These are phyloP conservation scores for Chenopodium formosanum DNA, from an alignment of 148 eudicot species.

Conservation along the genomic window DNA sequence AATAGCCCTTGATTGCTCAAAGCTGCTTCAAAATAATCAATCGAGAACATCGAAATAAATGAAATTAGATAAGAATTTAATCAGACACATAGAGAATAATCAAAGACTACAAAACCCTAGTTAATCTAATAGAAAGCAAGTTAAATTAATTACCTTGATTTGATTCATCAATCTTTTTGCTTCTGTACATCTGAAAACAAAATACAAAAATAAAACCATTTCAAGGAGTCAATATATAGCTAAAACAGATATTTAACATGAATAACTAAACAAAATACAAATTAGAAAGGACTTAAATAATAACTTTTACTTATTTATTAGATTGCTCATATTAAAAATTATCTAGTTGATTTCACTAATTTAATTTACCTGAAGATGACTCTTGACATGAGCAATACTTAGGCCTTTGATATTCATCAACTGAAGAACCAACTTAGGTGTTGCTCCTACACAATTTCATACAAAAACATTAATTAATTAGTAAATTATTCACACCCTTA, in stretches of 20 bases:
- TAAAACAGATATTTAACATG: not conserved
- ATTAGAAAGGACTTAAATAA: not conserved
- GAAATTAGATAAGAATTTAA: not conserved
- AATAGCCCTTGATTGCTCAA: conserved; percentile 50
- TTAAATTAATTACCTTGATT: conserved; percentile 52
- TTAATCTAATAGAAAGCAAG: not conserved
- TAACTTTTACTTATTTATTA: not conserved
- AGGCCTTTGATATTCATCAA: conserved; percentile 92
- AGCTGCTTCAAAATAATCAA: conserved; percentile 14
- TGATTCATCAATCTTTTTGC: conserved; percentile 83
- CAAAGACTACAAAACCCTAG: conserved; percentile 25
- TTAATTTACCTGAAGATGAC: conserved; percentile 80
- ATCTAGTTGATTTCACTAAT: conserved; percentile 5
- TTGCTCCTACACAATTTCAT: conserved; percentile 60
- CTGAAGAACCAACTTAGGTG: conserved; percentile 89
- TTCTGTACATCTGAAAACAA: conserved; percentile 64
- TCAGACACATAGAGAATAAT: not conserved
- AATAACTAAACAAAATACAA: not conserved
- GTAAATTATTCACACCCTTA: too few relatives aligned
- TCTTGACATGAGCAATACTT: conserved; percentile 93
- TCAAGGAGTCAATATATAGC: not conserved
- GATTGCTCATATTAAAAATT: not conserved
- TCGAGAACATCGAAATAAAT: not conserved
- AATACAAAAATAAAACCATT: conserved; percentile 8
- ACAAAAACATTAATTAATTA: not conserved